Evolutionary conservation across 768 basidiomycete genomes (phyloP), one percentile per base, ranked within the genome.

Genomic region (Daedaleopsis sinensis): DNA sequence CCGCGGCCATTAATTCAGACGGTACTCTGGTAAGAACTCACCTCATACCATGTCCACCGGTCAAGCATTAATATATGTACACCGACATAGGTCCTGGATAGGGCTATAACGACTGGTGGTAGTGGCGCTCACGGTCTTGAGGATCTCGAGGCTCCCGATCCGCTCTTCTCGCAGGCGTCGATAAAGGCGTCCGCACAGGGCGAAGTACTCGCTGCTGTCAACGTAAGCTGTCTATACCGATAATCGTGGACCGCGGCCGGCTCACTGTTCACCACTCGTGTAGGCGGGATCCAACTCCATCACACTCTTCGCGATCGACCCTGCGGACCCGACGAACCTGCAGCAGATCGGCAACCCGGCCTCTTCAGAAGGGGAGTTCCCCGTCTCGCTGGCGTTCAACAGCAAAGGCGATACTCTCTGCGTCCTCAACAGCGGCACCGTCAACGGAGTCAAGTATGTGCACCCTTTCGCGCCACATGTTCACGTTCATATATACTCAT

Each of bases 401-500:
- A 51, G 27, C 36, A 49, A 57, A 32, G 65, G 65, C 49, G 55
- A 3, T 49, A 48, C 46, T 23, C 53, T 63, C 24, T 66, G 65
- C 24, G 55, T 74, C 3, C 71, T 81, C 36, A 82, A 82, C 67
- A 77, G 80, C 32, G 81, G 81, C 13, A 69, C 68, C 16, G 64
- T 77, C 35, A 81, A 81, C 63, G 77, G 79, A 43, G 78, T 82
- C 58, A 77, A 67, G 74, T 78, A 46, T 57, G 65, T 55, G 12
- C 27, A 7, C 27, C n/a, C 3, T 16, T 6, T 32, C 39, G 1
- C 18, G 48, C 2, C 36, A 3, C 9, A 10, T n/a, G n/a, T n/a
- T n/a, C n/a, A n/a, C n/a, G n/a, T 7, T 1, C 37, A n/a, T 48
- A 15, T 1, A 1, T 2, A 1, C 10, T 9, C 51, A 12, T 1